phyloP scores from a whole-genome alignment of 371 early-diverging fungal species.

The Apophysomyces variabilis region DNA sequence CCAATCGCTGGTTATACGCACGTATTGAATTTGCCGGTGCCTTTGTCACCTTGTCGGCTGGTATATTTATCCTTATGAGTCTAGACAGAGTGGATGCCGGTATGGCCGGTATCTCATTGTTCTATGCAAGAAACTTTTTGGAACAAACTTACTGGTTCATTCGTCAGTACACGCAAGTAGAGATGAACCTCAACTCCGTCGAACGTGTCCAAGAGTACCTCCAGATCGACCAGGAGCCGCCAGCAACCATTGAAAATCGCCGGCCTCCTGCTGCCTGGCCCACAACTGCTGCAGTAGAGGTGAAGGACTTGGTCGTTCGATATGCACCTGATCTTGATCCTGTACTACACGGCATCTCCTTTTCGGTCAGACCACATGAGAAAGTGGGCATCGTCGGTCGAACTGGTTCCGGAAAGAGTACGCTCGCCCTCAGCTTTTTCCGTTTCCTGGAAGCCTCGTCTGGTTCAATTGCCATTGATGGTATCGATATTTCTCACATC shows the following conservation, averaged over 20 bases:
- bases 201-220: constrained; percentile 87
- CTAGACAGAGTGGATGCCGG: constrained; percentile 71
- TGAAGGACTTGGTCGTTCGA: constrained; percentile 64
- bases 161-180: constrained; percentile 71
- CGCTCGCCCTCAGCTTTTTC: constrained; percentile 76
- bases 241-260: constrained; percentile 40
- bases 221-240: constrained; percentile 72
- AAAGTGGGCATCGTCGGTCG: constrained; percentile 82
- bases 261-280: constrained; percentile 79
- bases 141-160: constrained; percentile 49
- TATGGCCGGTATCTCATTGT: constrained; percentile 81
- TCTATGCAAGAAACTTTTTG: constrained; percentile 76
- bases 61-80: constrained; percentile 60
- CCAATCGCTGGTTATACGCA: constrained; percentile 82
- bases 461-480: constrained; percentile 81
- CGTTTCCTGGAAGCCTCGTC: constrained; percentile 72
- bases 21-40: constrained; percentile 79
- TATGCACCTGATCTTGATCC: constrained; percentile 72
- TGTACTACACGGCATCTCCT: constrained; percentile 70
- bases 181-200: constrained; percentile 82
- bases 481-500: constrained; percentile 75
- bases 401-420: constrained; percentile 84
- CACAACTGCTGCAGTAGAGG: constrained; percentile 63
- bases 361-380: constrained; percentile 65
- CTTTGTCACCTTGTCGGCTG: constrained; percentile 69